Conservation (phyloP, 441 rosid species). For the Arabidopsis lyrata region DNA sequence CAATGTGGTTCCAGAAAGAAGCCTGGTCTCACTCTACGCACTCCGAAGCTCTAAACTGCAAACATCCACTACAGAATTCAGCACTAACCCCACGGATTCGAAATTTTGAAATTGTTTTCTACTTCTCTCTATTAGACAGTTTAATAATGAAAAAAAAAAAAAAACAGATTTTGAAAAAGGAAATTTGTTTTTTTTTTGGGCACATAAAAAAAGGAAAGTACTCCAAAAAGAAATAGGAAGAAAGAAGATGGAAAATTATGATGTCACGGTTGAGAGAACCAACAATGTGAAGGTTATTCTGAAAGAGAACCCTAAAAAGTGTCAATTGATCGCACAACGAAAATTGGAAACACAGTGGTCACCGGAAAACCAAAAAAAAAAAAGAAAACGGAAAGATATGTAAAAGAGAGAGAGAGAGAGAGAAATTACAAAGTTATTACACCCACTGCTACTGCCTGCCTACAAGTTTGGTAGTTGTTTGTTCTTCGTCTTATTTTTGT, state of each 20-base stretch:
- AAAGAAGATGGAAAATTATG: background rate
- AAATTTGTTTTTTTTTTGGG: background rate
- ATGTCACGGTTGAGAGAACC: background rate
- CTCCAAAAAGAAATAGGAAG: background rate
- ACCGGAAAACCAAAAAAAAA: background rate
- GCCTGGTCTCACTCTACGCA: background rate
- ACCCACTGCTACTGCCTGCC: background rate
- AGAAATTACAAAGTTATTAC: background rate
- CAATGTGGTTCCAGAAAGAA: conserved; percentile 9
- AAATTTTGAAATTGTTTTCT: background rate
- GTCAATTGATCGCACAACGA: background rate
- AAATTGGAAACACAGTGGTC: background rate
- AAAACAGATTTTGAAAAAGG: background rate
- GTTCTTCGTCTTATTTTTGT: conserved; percentile 1
- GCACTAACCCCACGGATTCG: background rate
- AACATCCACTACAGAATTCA: conserved; percentile 1
- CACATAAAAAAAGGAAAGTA: too few relatives aligned
- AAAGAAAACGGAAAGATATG: background rate
- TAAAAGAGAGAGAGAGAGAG: background rate
- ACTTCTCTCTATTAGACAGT: background rate
- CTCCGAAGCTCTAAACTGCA: conserved; percentile 13
- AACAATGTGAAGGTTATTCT: background rate
- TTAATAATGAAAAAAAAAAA: background rate
- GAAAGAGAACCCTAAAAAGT: background rate
- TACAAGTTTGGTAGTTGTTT: background rate